Evolutionary conservation across 768 basidiomycete genomes (phyloP).

Genomic region (Tricholoma furcatifolium): DNA sequence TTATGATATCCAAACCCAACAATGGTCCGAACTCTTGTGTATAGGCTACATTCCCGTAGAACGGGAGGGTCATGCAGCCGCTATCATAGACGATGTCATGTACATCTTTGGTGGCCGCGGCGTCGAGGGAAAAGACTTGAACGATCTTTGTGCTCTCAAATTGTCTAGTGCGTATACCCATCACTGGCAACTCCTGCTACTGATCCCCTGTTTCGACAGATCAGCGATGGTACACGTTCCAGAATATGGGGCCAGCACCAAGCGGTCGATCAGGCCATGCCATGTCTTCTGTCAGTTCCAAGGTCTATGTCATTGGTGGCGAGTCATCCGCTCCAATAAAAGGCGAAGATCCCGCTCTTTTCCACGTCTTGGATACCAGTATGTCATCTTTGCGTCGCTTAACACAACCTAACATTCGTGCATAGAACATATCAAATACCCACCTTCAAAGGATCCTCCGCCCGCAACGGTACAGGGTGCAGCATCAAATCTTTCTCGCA

Average conservation of each 20-base stretch:
- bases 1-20: constrained; percentile 76
- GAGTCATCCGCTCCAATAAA: constrained; percentile 78
- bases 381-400: constrained; percentile 29
- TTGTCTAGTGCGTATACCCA: constrained; percentile 75
- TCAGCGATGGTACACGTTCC: constrained; percentile 99
- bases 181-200: neutral
- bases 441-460: constrained; percentile 20
- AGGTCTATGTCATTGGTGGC: constrained; percentile 92
- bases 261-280: constrained; percentile 93
- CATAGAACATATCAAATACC: constrained; percentile 28
- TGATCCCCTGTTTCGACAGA: constrained; percentile 44
- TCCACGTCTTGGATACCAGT: constrained; percentile 98
- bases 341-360: constrained; percentile 73
- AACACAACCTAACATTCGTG: constrained; percentile 2
- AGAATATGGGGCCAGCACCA: constrained; percentile 98
- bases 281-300: constrained; percentile 90
- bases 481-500: constrained; percentile 32
- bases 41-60: constrained; percentile 97
- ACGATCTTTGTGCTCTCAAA: constrained; percentile 95
- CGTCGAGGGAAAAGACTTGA: constrained; percentile 94
- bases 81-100: constrained; percentile 95
- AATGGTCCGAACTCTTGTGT: constrained; percentile 91
- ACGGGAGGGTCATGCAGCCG: constrained; percentile 94
- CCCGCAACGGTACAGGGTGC: constrained; percentile 14
- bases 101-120: constrained; percentile 98